phyloP scores from a whole-genome alignment of 225 moss, liverwort and hornwort genomes.

The Lunularia cruciata region DNA sequence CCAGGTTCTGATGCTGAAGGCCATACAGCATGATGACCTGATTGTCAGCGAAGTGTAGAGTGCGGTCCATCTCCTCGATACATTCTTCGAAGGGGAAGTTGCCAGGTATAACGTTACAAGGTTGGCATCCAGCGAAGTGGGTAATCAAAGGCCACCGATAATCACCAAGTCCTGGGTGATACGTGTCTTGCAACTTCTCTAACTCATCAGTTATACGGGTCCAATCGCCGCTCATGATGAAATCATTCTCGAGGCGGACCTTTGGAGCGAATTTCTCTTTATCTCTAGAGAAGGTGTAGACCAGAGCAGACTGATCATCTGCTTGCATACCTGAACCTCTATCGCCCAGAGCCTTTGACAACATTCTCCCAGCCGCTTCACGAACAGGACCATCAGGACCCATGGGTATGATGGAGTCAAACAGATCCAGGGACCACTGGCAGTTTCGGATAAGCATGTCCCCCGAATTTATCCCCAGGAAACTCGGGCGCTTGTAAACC shows the following conservation, averaged over 20 bases:
- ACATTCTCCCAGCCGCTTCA: constrained; percentile 43
- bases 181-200: constrained; percentile 52
- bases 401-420: constrained; percentile 61
- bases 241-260: constrained; percentile 56
- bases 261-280: constrained; percentile 55
- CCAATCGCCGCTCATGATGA: constrained; percentile 59
- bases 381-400: constrained; percentile 48
- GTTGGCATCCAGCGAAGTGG: constrained; percentile 69
- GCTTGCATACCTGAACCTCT: constrained; percentile 58
- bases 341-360: constrained; percentile 52
- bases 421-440: constrained; percentile 70
- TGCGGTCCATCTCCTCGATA: constrained; percentile 66
- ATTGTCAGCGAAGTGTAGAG: constrained; percentile 77
- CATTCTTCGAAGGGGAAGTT: constrained; percentile 48
- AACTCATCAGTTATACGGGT: constrained; percentile 51
- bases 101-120: constrained; percentile 30
- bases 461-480: constrained; percentile 57
- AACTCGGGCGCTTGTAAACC: constrained; percentile 53
- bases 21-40: constrained; percentile 63
- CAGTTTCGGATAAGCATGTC: constrained; percentile 68
- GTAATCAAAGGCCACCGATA: constrained; percentile 65
- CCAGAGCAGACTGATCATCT: constrained; percentile 77
- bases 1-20: constrained; percentile 51
- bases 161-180: constrained; percentile 54
- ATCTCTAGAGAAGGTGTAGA: constrained; percentile 57